These are phyloP conservation scores for Starmerella riodocensis DNA, from an alignment of 805 yeast species.

Conservation along the genomic window DNA sequence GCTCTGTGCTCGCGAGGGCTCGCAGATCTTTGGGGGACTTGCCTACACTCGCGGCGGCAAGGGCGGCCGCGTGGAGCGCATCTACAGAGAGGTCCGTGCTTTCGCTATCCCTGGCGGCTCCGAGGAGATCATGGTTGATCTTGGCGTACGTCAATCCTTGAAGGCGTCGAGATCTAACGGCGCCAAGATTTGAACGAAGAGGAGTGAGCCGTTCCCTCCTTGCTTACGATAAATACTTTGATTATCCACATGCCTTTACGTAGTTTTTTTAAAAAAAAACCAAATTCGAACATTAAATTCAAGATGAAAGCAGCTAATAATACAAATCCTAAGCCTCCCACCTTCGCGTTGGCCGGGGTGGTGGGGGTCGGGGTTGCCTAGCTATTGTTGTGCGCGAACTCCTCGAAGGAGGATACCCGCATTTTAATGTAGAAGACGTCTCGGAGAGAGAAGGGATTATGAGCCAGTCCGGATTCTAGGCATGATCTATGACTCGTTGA, in stretches of 20 bases:
- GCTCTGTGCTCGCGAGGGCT: conserved; percentile 33
- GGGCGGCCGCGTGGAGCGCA: conserved; percentile 33
- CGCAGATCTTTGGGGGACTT: conserved; percentile 34
- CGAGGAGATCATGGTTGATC: conserved; percentile 34
- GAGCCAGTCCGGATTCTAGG: too few species aligned
- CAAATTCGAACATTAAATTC: too few species aligned
- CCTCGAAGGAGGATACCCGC: too few species aligned
- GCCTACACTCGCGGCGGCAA: conserved; percentile 34
- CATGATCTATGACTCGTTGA: too few species aligned
- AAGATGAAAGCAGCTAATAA: too few species aligned
- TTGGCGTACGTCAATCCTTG: conserved; percentile 30
- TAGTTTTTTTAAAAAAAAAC: too few species aligned
- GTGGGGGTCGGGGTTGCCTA: too few species aligned
- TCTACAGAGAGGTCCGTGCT: conserved; percentile 35
- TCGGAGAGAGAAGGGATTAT: too few species aligned
- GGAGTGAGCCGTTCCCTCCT: background rate
- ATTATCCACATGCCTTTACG: background rate
- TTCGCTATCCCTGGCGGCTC: conserved; percentile 36
- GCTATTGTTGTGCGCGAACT: too few species aligned
- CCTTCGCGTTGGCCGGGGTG: too few species aligned
- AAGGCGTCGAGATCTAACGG: conserved; percentile 21
- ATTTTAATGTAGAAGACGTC: too few species aligned
- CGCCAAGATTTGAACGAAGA: conserved; percentile 6
- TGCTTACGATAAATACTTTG: background rate
- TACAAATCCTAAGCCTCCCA: too few species aligned